Evolutionary conservation across 345 rosid species (phyloP).

Genomic region (Aquilaria yunnanensis): DNA sequence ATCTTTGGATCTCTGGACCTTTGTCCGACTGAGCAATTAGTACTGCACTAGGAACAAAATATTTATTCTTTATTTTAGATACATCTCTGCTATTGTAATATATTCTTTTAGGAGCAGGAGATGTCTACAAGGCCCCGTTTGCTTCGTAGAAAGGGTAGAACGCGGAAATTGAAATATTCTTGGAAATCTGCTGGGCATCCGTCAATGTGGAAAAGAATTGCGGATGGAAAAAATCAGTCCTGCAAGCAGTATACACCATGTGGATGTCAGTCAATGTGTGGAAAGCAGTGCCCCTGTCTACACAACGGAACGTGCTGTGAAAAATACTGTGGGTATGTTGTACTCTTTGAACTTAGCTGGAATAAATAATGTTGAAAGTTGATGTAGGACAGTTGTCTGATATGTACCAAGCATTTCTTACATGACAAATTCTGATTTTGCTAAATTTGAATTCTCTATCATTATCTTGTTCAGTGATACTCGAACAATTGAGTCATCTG

Average conservation of each 20-base stretch:
- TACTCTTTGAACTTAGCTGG: conserved; percentile 8
- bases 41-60: too few species aligned
- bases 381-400: conserved; percentile 1
- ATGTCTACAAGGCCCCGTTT: conserved; percentile 44
- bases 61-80: too few species aligned
- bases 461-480: background rate
- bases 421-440: background rate
- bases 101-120: conserved; percentile 59
- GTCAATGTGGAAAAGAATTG: conserved; percentile 56
- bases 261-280: conserved; percentile 78
- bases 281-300: conserved; percentile 75
- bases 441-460: background rate
- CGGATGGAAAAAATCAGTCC: conserved; percentile 49
- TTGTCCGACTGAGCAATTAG: too few species aligned
- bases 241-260: conserved; percentile 87
- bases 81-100: too few species aligned
- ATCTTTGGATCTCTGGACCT: too few species aligned
- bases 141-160: conserved; percentile 63
- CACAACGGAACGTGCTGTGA: conserved; percentile 81
- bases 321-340: conserved; percentile 90
- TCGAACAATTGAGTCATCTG: background rate
- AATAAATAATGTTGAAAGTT: background rate
- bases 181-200: conserved; percentile 82
- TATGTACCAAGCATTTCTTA: background rate
- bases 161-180: conserved; percentile 87